A percentile compares a stretch with the other conserved stretches of the same genome.
Conservation (phyloP, 2,329 filamentous ascomycete species). For the Fusarium paranaense region DNA sequence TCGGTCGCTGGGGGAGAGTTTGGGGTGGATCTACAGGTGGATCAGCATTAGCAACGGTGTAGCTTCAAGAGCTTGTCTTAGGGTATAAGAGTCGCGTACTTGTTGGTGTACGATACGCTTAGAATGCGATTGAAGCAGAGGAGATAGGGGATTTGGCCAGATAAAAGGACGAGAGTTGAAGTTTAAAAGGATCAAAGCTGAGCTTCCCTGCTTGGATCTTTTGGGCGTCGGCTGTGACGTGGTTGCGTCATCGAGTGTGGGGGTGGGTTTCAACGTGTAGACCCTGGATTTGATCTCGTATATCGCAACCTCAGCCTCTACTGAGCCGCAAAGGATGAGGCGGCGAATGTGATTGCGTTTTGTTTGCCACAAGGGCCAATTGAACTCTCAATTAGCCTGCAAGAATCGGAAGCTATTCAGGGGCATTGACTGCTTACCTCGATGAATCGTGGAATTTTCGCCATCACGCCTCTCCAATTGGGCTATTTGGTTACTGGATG, state of each 20-base stretch:
- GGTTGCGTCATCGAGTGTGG: slow-evolving; percentile 37
- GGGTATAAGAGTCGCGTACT: not conserved
- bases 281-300: slow-evolving; percentile 20
- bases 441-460: not conserved
- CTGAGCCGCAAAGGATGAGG: slow-evolving; percentile 10
- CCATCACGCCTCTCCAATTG: not conserved
- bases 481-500: not conserved
- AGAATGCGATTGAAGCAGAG: not conserved
- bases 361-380: not conserved
- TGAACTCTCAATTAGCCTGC: not conserved
- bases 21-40: slow-evolving; percentile 7
- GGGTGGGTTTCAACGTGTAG: slow-evolving; percentile 27
- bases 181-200: slow-evolving; percentile 8
- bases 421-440: not conserved
- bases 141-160: not conserved
- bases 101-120: not conserved
- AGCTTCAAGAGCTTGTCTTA: not conserved
- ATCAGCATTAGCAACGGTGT: slow-evolving; percentile 8
- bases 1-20: not conserved
- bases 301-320: not conserved
- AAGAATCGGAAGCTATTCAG: not conserved
- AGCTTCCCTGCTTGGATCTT: slow-evolving; percentile 18
- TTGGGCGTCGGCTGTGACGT: slow-evolving; percentile 15
- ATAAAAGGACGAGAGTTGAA: slow-evolving; percentile 5
- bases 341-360: not conserved